Percentiles rank a stretch among this genome's conserved stretches.
Conservation (phyloP, 805 yeast genomes). For the Lipomyces starkeyi region DNA sequence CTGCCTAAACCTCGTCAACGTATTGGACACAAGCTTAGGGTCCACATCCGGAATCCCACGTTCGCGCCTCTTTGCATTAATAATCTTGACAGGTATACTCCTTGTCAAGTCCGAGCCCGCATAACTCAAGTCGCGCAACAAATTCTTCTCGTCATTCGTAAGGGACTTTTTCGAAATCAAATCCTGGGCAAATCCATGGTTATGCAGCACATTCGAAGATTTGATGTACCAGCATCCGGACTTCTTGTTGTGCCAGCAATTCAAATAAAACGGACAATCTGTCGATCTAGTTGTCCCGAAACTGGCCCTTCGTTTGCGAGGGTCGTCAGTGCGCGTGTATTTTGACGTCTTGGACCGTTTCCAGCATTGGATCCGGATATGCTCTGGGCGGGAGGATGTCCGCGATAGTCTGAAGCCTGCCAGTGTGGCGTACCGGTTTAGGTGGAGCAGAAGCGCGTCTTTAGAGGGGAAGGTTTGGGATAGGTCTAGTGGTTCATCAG, state of each 20-base stretch:
- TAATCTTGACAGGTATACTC: constrained; percentile 30
- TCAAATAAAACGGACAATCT: constrained; percentile 32
- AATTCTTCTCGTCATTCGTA: constrained; percentile 22
- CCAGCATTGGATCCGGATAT: constrained; percentile 38
- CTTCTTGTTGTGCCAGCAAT: constrained; percentile 36
- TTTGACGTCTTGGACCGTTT: constrained; percentile 35
- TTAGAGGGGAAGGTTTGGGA: constrained; percentile 31
- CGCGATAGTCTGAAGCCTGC: constrained; percentile 33
- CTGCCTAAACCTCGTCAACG: constrained; percentile 25
- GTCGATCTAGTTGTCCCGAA: constrained; percentile 34
- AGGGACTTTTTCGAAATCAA: constrained; percentile 24
- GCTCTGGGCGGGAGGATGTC: constrained; percentile 36
- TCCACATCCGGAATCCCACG: constrained; percentile 34
- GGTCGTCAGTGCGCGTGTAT: constrained; percentile 27
- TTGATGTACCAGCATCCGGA: constrained; percentile 35
- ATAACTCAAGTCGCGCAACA: constrained; percentile 29
- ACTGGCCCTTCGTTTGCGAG: constrained; percentile 27
- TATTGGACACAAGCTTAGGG: constrained; percentile 33
- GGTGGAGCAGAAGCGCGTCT: constrained; percentile 30
- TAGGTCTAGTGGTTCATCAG: constrained; percentile 28
- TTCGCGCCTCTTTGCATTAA: constrained; percentile 31
- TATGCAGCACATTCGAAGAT: constrained; percentile 30
- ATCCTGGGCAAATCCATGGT: constrained; percentile 32
- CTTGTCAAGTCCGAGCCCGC: constrained; percentile 32
- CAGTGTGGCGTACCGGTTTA: constrained; percentile 29